Base-by-base conservation (phyloP, 768 basidiomycete species). In the Leccinum disarticulatum region DNA sequence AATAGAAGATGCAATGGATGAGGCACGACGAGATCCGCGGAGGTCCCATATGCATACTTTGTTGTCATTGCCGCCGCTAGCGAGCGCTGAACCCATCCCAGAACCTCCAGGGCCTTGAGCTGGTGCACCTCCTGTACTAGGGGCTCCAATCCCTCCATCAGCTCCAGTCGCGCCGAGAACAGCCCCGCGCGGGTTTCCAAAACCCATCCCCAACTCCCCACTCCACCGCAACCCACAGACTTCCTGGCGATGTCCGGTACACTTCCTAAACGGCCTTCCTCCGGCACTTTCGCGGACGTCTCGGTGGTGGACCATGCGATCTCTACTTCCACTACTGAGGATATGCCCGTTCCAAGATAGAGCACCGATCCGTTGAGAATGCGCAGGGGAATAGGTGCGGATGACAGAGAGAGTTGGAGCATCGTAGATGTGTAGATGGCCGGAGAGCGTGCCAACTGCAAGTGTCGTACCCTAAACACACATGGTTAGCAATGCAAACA, bases 41-140 rank as follows among this genome's bases (percentile, higher is more conserved):
- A 93, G 76, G 70, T 98, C 95, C 93, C 95, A 99, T 55, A 99
- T 94, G 67, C 93, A 94, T 17, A 99, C 91, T 77, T 98, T 98
- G 77, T 99, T 99, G 75, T 99, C 96, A 71, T 99, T 99, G 0
- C 96, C 96, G 2, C 96, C 96, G 64, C 90, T 93, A 3, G 96
- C 96, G 4, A 99, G 82, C 31, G 81, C 81, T 8, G 87, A 87
- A 8, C 72, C 71, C 64, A 62, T 79, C 66, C 54, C 74, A 60
- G 38, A 77, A 25, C 70, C 65, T 57, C 71, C 63, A 2, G 70
- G 66, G 47, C 71, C 64, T 46, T 70, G 70, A 15, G 69, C 70
- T 3, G 70, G 60, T 17, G 60, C 67, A 14, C 69, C 69, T 46
- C 69, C 69, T 3, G 59, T 41, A 27, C 59, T 67, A 1, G 70